Base-by-base conservation (phyloP, 1,284 basidiomycete genomes). In the Hortiboletus rubellus region DNA sequence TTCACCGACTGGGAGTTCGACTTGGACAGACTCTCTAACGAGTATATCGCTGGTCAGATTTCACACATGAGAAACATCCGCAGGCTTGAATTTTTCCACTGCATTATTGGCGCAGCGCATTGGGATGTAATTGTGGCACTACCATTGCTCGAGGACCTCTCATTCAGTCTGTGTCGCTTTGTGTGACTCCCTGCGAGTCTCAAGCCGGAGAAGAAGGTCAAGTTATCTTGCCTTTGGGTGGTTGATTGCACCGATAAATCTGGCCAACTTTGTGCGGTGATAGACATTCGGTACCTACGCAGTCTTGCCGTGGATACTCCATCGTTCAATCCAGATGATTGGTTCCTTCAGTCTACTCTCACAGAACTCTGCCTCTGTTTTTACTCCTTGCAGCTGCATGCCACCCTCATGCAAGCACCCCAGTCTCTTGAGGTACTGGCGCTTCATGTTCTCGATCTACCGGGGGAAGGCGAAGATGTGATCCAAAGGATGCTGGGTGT, bases 11-110 rank as follows among this genome's bases (percentile, higher is more conserved):
- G 22, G 22, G 3, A 22, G 22, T 22, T 22, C 22, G 22, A 22
- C 22, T n/a, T n/a, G n/a, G 22, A 22, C 22, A 3, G 22, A 22
- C 22, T 22, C 22, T 22, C 22, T 3, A 22, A 22, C 22, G 3
- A 22, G 22, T 22, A 22, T 22, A 22, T 22, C 22, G 22, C 22
- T 3, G 22, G 22, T 22, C 22, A 22, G 7, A 34, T 67, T 33
- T 44, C 11, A 2, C 31, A 55, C 33, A 69, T 69, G 65, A 38
- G 34, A 10, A 60, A 64, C 24, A 46, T 66, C 27, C 54, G 15
- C 7, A 36, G 46, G 5, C 53, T 69, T 41, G 14, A 15, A 7
- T 57, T 66, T 41, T 41, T 14, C 3, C 0, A 3, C 3, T 54
- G 41, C 12, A 15, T 18, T 14, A 54, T 69, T 43, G 43, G 50